These are phyloP conservation scores for Ganoderma lucidum DNA, from an alignment of 1,284 basidiomycete species.

Conservation along the genomic window DNA sequence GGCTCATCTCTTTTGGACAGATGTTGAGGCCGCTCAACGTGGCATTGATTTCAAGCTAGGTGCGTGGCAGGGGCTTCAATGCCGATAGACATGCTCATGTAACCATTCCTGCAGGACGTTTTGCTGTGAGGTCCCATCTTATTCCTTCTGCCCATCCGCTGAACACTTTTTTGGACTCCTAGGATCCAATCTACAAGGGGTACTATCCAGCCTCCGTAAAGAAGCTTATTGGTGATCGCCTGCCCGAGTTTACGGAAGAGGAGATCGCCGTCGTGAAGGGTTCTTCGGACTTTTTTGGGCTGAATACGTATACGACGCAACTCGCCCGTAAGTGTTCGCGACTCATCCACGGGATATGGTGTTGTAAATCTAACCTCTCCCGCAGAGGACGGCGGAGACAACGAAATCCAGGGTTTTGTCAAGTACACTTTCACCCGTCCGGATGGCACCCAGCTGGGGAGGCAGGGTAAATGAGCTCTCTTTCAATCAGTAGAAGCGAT, in stretches of 20 bases:
- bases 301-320: conserved; percentile 61
- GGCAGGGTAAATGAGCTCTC: conserved; percentile 55
- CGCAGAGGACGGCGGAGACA: conserved; percentile 46
- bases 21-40: conserved; percentile 52
- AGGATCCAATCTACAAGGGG: conserved; percentile 60
- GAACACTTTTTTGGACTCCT: conserved; percentile 31
- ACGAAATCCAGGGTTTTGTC: conserved; percentile 54
- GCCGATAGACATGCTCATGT: neutral
- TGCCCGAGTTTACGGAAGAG: conserved; percentile 57
- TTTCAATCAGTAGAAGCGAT: conserved; percentile 1
- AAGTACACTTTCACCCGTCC: conserved; percentile 49
- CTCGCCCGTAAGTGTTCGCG: conserved; percentile 47
- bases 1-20: conserved; percentile 32
- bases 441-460: conserved; percentile 66
- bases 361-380: neutral
- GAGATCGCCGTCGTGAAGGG: conserved; percentile 56
- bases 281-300: conserved; percentile 57
- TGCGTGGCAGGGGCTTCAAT: conserved; percentile 15
- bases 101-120: conserved; percentile 34
- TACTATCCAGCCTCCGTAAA: conserved; percentile 55
- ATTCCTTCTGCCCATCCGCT: neutral
- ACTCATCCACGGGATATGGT: neutral
- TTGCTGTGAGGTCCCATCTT: conserved; percentile 33
- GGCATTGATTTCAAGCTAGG: conserved; percentile 50
- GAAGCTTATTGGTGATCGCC: conserved; percentile 53